Base-by-base conservation (phyloP, 305 asterid species). In the Fraxinus baroniana region DNA sequence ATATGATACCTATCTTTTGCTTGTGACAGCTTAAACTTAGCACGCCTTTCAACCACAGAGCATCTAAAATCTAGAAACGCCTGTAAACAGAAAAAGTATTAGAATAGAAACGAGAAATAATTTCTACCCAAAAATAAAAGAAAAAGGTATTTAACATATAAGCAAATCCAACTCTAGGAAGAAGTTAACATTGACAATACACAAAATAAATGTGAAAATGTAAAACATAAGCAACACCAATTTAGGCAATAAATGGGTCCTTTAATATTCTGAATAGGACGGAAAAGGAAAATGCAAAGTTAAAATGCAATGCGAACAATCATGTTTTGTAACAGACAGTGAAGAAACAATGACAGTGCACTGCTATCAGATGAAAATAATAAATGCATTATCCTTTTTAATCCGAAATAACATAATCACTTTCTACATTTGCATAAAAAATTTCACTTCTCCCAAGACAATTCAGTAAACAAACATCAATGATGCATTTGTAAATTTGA, bases 21-120 rank as follows among this genome's bases (percentile, higher is more conserved):
- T 83, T 94, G 98, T 71, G 89, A 83, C 18, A 93, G 93, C 87
- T 97, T 93, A 85, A 84, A 93, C 62, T 83, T 90, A 76, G 98
- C 95, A 76, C 98, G 98, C 86, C 98, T 91, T 92, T 94, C 98
- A 79, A 97, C 89, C 66, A 97, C 98, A 18, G 97, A 91, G 86
- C 97, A 94, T 87, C 99, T 91, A 85, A 97, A 93, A 83, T 93
- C 95, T 91, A 97, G 88, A 90, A 97, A 97, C 44, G 97, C 97
- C 99, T 97, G 96, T 86, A 82, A 44, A 62, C 79, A 36, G 78
- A 70, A 68, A 78, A 80, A 60, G 7, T 33, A 79, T 75, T 71
- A 77, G 57, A 80, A 81, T 37, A 64, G 20, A 24, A 73, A 66
- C 18, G 64, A 68, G 39, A 73, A 44, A 18, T 10, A 15, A 30